Conservation (phyloP, 257 asterid genomes). For the Solanum verrucosum region DNA sequence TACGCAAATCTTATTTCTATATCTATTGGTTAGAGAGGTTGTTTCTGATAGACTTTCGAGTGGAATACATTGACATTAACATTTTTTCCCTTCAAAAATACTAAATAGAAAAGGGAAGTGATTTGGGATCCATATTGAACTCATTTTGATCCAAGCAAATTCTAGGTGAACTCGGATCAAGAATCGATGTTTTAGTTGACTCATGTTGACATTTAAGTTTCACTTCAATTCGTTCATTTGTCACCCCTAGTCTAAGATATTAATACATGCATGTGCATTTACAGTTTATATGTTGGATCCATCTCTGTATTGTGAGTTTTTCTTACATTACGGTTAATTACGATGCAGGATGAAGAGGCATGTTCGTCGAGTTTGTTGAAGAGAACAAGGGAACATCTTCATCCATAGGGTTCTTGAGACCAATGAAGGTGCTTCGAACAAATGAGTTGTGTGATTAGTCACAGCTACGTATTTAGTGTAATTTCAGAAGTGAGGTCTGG, state of each 20-base stretch:
- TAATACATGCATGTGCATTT: not conserved
- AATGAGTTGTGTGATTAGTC: not conserved
- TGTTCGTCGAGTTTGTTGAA: too few species aligned
- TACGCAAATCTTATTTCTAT: not conserved
- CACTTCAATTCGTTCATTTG: not conserved
- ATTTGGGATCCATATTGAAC: not conserved
- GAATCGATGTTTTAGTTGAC: not conserved
- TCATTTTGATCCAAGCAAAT: not conserved
- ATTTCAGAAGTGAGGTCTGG: too few species aligned
- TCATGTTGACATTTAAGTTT: not conserved
- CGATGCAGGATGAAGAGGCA: not conserved
- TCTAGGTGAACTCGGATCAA: not conserved
- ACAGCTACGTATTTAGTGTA: too few species aligned
- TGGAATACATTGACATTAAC: not conserved
- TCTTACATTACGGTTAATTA: not conserved
- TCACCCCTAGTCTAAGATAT: not conserved
- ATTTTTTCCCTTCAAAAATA: not conserved
- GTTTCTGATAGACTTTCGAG: accelerated
- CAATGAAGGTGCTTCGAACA: not conserved
- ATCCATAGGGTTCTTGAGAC: not conserved
- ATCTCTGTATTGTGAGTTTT: not conserved
- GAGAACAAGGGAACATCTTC: not conserved
- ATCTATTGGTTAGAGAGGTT: accelerated
- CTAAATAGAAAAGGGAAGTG: not conserved
- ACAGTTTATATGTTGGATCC: not conserved